Evolutionary conservation across 2,329 filamentous ascomycete species (phyloP).

Genomic region (Fusarium sp.): DNA sequence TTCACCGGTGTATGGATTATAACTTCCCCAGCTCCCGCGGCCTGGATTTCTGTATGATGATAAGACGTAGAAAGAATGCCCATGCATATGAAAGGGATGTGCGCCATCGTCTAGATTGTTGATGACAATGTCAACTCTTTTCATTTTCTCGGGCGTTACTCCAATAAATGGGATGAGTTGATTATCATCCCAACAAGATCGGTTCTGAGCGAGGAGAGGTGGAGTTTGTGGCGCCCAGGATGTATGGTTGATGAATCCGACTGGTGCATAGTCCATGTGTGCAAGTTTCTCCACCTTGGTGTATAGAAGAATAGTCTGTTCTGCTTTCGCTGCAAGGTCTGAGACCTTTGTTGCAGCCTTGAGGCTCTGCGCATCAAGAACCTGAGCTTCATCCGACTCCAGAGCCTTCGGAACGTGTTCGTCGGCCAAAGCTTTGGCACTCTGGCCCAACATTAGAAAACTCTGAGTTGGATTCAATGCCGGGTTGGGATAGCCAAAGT

Average conservation of each 20-base stretch:
- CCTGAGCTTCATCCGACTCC: fast-evolving
- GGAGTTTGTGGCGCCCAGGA: slow-evolving; percentile 12
- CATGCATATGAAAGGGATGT: slow-evolving; percentile 9
- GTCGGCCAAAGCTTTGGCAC: fast-evolving
- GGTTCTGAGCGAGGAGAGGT: not conserved
- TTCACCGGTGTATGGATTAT: not conserved
- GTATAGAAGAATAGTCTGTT: slow-evolving; percentile 7
- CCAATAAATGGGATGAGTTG: not conserved
- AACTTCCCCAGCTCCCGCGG: slow-evolving; percentile 5
- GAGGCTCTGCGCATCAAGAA: not conserved
- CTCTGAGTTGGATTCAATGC: not conserved
- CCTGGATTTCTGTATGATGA: not conserved
- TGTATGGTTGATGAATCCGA: slow-evolving; percentile 15
- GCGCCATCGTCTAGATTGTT: slow-evolving; percentile 7
- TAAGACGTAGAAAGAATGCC: slow-evolving; percentile 4
- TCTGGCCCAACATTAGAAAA: not conserved
- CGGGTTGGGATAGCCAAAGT: slow-evolving; percentile 11
- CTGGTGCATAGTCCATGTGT: slow-evolving; percentile 16
- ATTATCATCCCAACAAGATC: not conserved
- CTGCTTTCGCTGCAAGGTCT: not conserved
- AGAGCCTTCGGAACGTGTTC: fast-evolving
- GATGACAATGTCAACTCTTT: not conserved
- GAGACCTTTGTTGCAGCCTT: not conserved
- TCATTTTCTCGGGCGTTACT: fast-evolving
- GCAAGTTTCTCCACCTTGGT: slow-evolving; percentile 1